Conservation (phyloP, 2,329 filamentous ascomycete species). For the Verticillium zaregamsianum region DNA sequence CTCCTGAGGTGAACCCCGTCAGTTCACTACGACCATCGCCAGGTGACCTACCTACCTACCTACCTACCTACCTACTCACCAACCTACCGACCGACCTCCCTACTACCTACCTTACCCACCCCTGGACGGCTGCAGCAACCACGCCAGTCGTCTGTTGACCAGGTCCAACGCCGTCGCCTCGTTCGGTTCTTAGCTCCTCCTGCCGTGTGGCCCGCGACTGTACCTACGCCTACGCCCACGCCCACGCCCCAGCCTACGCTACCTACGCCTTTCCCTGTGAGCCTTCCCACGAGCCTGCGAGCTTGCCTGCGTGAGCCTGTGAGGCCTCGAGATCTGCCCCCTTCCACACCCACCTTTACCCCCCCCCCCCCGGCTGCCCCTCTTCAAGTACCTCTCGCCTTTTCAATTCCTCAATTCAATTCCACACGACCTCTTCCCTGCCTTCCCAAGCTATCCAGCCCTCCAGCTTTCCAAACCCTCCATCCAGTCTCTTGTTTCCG, state of each 20-base stretch:
- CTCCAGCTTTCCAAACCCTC: neutral
- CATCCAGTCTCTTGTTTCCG: neutral
- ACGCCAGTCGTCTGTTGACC: neutral
- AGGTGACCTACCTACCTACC: neutral
- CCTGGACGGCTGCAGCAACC: conserved; percentile 1
- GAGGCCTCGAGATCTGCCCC: conserved; percentile 2
- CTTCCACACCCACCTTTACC: neutral
- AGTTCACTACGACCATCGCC: neutral
- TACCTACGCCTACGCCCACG: neutral
- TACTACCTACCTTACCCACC: neutral
- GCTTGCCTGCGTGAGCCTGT: neutral
- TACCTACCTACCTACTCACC: no score
- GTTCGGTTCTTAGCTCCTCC: conserved; percentile 2
- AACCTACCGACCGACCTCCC: no score
- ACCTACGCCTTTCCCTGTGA: neutral
- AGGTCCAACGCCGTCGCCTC: conserved; percentile 2
- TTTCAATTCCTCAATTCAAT: conserved; percentile 3
- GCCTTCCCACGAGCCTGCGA: neutral
- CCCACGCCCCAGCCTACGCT: neutral
- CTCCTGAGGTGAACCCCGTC: neutral
- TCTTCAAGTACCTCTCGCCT: conserved; percentile 5
- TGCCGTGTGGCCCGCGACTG: conserved; percentile 3
- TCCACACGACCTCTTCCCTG: neutral
- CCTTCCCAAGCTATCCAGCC: neutral
- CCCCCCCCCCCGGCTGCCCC: neutral